Evolutionary conservation across 1,284 basidiomycete genomes (phyloP).

Genomic region (Hymenochaete sp.): DNA sequence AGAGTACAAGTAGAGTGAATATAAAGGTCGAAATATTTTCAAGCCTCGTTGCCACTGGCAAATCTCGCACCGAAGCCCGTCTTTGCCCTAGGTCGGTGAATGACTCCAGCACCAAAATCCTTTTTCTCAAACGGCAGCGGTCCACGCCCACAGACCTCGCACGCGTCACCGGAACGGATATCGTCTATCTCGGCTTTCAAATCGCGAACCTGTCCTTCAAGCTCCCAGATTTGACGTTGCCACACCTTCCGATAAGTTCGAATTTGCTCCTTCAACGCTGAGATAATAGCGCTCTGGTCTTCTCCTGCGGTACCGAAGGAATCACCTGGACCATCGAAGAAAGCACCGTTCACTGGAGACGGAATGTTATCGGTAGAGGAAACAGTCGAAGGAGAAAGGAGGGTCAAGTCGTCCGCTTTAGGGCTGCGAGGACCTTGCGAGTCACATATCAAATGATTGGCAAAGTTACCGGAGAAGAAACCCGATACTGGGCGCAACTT

Average conservation of each 20-base stretch:
- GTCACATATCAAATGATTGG: conserved; percentile 44
- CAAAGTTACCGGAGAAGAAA: conserved; percentile 63
- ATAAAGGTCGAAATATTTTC: background rate
- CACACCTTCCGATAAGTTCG: conserved; percentile 48
- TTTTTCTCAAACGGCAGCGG: conserved; percentile 17
- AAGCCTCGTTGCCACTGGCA: conserved; percentile 23
- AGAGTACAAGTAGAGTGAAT: conserved; percentile 1
- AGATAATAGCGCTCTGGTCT: conserved; percentile 41
- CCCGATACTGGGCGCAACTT: conserved; percentile 70
- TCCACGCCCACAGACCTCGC: conserved; percentile 54
- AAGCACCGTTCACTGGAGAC: conserved; percentile 8
- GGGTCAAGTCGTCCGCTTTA: conserved; percentile 23
- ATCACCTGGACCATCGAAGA: background rate
- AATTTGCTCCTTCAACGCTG: conserved; percentile 56
- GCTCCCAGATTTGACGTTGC: conserved; percentile 65
- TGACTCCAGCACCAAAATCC: conserved; percentile 32
- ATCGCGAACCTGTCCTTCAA: conserved; percentile 65
- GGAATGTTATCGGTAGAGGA: conserved; percentile 14
- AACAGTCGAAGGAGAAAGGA: conserved; percentile 12
- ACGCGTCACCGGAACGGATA: conserved; percentile 39
- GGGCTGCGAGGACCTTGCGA: conserved; percentile 24
- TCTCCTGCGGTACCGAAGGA: conserved; percentile 22
- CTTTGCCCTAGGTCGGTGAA: conserved; percentile 57
- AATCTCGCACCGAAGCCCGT: conserved; percentile 28
- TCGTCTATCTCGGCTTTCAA: conserved; percentile 58